Base-by-base conservation (phyloP, 257 asterid species). In the Ilex aquifolium region DNA sequence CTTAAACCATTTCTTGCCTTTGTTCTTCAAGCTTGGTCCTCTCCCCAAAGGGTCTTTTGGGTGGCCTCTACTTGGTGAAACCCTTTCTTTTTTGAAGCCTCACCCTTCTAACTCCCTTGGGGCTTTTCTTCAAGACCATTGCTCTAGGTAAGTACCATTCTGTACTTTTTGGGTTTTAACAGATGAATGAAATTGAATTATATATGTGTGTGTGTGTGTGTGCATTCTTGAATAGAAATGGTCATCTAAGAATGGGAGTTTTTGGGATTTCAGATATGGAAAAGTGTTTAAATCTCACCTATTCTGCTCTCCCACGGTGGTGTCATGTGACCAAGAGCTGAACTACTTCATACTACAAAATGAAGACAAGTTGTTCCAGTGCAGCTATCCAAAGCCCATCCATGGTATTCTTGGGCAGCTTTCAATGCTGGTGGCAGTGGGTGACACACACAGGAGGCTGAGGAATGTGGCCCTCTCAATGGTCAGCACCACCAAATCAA, bases 241-340 rank as follows among this genome's bases (percentile, higher is more conserved):
- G 42, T 36, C 1, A 36, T 36, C 42, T 36, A 36, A 36, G 5
- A 36, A 8, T 36, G 5, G 42, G 8, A 36, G 8, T 56, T 44
- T 44, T 2, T 30, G 2, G 8, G 12, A 27, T 58, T 36, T 32
- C 17, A 86, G 95, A 77, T 80, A 84, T 56, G 95, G 95, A 31
- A 84, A 87, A 72, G 95, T 87, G 79, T 87, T 87, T 74, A 82
- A 77, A 70, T 87, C 95, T 61, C 95, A 87, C 52, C 61, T 87
- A 50, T 84, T 87, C 75, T 84, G 78, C 67, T 77, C 83, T 1
- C 92, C 92, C 2, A 87, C 95, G 0, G 84, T 87, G 79, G 88
- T 87, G 9, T 87, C 95, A 10, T 87, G 95, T 70, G 95, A 87
- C 70, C 79, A 82, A 64, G 95, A 87, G 49, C 82, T 87, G 31